Evolutionary conservation across 2,329 filamentous ascomycete genomes (phyloP).

Genomic region (Trichoderma guizhouense): DNA sequence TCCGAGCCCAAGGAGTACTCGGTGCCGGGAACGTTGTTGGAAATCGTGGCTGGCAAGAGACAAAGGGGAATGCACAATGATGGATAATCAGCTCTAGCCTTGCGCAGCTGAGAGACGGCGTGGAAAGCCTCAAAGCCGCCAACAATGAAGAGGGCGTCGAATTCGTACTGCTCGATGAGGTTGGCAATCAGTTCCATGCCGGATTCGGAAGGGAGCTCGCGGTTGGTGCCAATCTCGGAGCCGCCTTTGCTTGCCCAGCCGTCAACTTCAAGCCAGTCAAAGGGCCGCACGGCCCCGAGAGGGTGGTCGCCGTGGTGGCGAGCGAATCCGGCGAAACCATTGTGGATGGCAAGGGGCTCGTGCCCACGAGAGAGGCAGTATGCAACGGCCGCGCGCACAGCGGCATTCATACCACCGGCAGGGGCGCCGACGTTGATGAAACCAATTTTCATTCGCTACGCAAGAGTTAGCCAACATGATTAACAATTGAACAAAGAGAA

Average conservation of each 20-base stretch:
- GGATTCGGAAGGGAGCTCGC: slow-evolving; percentile 79
- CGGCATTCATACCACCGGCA: slow-evolving; percentile 97
- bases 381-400: slow-evolving; percentile 85
- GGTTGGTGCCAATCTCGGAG: slow-evolving; percentile 97
- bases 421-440: slow-evolving; percentile 97
- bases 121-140: slow-evolving; percentile 98
- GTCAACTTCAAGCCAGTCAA: slow-evolving; percentile 92
- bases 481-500: not conserved
- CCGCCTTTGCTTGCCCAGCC: slow-evolving; percentile 94
- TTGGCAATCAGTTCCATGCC: slow-evolving; percentile 80
- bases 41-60: slow-evolving; percentile 92
- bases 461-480: not conserved
- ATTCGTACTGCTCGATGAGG: slow-evolving; percentile 80
- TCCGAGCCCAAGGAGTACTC: slow-evolving; percentile 97
- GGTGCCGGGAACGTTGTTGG: slow-evolving; percentile 96
- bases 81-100: slow-evolving; percentile 73
- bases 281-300: slow-evolving; percentile 75
- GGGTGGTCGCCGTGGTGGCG: slow-evolving; percentile 85
- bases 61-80: slow-evolving; percentile 90
- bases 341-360: slow-evolving; percentile 87
- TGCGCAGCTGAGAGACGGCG: slow-evolving; percentile 79
- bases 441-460: slow-evolving; percentile 80
- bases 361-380: slow-evolving; percentile 93
- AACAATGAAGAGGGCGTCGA: slow-evolving; percentile 87
- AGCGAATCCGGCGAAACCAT: slow-evolving; percentile 91